These are phyloP conservation scores for Isabelozyma rhagii DNA, from an alignment of 805 yeast genomes.

Conservation along the genomic window DNA sequence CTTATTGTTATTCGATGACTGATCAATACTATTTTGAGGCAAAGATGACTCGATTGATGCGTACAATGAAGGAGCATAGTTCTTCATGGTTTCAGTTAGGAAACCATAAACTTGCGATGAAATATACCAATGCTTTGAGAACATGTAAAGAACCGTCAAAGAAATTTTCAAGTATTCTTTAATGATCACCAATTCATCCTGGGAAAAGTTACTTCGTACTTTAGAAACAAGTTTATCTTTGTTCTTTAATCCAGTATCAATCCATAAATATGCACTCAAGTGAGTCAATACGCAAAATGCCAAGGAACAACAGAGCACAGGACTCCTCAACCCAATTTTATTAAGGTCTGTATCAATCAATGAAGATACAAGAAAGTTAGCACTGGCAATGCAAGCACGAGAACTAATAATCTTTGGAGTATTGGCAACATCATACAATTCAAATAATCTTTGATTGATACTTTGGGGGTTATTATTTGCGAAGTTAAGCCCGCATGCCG, in stretches of 20 bases:
- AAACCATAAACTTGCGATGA: neutral
- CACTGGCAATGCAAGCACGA: neutral
- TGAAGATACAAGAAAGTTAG: neutral
- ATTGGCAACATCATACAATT: slow-evolving; percentile 44
- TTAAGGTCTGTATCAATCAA: neutral
- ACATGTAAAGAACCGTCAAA: neutral
- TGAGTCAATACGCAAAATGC: neutral
- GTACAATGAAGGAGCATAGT: neutral
- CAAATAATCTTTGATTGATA: slow-evolving; percentile 26
- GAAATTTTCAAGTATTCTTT: neutral
- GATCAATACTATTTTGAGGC: neutral
- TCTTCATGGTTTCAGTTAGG: neutral
- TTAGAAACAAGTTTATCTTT: slow-evolving; percentile 3
- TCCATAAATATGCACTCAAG: slow-evolving; percentile 1
- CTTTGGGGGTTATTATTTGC: slow-evolving; percentile 3
- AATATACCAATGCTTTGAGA: neutral
- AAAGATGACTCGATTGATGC: neutral
- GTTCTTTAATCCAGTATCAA: neutral
- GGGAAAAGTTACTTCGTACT: slow-evolving; percentile 7
- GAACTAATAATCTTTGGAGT: slow-evolving; percentile 30
- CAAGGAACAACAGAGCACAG: neutral
- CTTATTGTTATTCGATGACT: neutral
- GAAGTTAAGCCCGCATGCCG: neutral
- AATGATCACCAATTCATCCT: neutral
- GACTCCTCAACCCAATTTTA: neutral